Base-by-base conservation (phyloP, 768 basidiomycete species). In the Mycena indigotica region DNA sequence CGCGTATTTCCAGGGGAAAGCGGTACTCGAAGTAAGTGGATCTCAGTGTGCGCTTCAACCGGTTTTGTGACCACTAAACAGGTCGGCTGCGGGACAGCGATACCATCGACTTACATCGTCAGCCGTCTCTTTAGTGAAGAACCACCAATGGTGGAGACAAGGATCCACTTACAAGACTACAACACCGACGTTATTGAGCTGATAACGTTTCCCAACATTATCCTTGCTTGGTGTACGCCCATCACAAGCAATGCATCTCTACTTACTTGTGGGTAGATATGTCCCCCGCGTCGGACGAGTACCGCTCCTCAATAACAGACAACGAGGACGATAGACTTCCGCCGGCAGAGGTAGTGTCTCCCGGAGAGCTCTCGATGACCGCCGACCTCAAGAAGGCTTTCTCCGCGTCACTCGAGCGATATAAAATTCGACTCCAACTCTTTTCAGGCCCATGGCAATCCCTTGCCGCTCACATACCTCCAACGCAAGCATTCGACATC, bases 71-170 rank as follows among this genome's bases (percentile, higher is more conserved):
- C 30, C 32, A n/a, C 15, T 51, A 16, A 21, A 19, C 52, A 98
- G 95, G 71, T 97, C 51, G 96, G 96, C 1, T 98, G 96, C 69
- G 96, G 96, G 19, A 98, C 96, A 0, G 91, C 89, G 0, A 72
- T 97, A 0, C 96, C 96, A 0, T 87, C 88, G 0, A 72, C 92
- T 10, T 91, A 84, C 61, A 73, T 96, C 54, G 77, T 98, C 1
- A 77, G 80, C 5, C 71, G 80, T 44, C 65, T 95, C 4, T 84
- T 93, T 53, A 78, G 73, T 32, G 70, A 65, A 38, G 65, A 61
- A 17, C 65, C 61, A 2, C 61, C 60, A 4, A 59, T 52, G 13
- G 52, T 60, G 6, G 50, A 62, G 17, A 28, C 56, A 28, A 70
- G 77, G 35, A 86, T 97, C 6, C 88, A 93, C 66, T 74, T 97